Percentiles rank a stretch among this genome's conserved stretches.
Evolutionary conservation across 2,329 filamentous ascomycete species (phyloP).

Genomic region (Thelonectria olida): DNA sequence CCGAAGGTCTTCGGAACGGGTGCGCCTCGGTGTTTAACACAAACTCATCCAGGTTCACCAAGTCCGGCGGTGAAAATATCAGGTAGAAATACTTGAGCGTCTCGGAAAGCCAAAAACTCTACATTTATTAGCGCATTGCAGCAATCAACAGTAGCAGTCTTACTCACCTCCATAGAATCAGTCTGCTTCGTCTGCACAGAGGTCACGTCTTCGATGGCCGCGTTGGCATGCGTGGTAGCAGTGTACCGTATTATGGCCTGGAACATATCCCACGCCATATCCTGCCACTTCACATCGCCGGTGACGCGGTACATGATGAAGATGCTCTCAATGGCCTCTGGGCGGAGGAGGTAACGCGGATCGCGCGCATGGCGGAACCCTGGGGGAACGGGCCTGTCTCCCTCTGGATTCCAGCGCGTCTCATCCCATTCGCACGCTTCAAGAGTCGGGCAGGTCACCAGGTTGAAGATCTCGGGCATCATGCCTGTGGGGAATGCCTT

Average conservation of each 20-base stretch:
- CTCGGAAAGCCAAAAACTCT: conserved; percentile 79
- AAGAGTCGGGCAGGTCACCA: conserved; percentile 54
- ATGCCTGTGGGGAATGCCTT: conserved; percentile 61
- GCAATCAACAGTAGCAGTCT: conserved; percentile 28
- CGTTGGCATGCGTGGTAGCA: conserved; percentile 57
- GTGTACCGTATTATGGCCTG: conserved; percentile 56
- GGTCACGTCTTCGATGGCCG: conserved; percentile 57
- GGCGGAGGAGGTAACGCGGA: conserved; percentile 58
- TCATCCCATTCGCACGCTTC: conserved; percentile 46
- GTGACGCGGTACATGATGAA: conserved; percentile 62
- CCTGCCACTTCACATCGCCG: conserved; percentile 56
- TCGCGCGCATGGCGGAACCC: conserved; percentile 71
- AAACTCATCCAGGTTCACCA: conserved; percentile 73
- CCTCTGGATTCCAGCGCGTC: conserved; percentile 38
- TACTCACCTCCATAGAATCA: conserved; percentile 69
- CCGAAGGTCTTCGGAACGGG: conserved; percentile 48
- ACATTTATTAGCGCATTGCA: conserved; percentile 32
- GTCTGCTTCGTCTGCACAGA: conserved; percentile 43
- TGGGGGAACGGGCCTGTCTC: conserved; percentile 47
- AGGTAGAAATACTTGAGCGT: conserved; percentile 81
- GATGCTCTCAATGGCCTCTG: conserved; percentile 60
- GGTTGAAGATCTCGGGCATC: conserved; percentile 65
- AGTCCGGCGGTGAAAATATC: conserved; percentile 71
- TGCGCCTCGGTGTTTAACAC: conserved; percentile 68
- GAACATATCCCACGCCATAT: conserved; percentile 64